These are phyloP conservation scores for Geranium incanum DNA, from an alignment of 441 rosid genomes.

Conservation along the genomic window DNA sequence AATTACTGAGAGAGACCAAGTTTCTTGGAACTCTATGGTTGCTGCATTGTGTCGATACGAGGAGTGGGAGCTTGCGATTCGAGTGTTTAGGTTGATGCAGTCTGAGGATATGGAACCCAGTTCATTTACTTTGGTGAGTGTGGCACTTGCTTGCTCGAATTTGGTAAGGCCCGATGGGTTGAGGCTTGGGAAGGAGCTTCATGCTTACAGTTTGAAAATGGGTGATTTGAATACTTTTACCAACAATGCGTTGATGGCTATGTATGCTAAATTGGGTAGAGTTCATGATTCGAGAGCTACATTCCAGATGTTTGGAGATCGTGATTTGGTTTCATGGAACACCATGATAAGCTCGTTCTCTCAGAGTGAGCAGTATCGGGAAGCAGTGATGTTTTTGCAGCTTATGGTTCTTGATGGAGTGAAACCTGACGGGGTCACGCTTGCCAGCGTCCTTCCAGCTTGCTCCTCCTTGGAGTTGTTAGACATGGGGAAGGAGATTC, in stretches of 20 bases:
- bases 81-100: constrained; percentile 54
- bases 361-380: constrained; percentile 52
- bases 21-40: constrained; percentile 83
- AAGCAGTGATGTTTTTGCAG: constrained; percentile 44
- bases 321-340: constrained; percentile 84
- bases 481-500: constrained; percentile 61
- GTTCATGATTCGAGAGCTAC: constrained; percentile 36
- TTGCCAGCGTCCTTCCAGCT: constrained; percentile 78
- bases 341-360: constrained; percentile 59
- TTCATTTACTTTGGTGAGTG: constrained; percentile 76
- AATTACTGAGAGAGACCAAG: constrained; percentile 63
- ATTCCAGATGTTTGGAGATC: constrained; percentile 45
- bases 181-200: constrained; percentile 67
- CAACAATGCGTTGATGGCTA: constrained; percentile 60
- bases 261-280: constrained; percentile 68
- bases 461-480: constrained; percentile 66
- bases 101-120: constrained; percentile 50
- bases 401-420: constrained; percentile 51
- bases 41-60: constrained; percentile 52
- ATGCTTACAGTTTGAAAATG: constrained; percentile 51
- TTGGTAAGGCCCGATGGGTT: constrained; percentile 35
- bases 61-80: constrained; percentile 66
- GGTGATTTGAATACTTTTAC: constrained; percentile 52
- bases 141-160: constrained; percentile 65
- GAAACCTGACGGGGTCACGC: constrained; percentile 66